Percentiles rank a stretch among this genome's conserved stretches.
These are phyloP conservation scores for Aspergillus funiculosus DNA, from an alignment of 495 filamentous ascomycete genomes.

Conservation along the genomic window DNA sequence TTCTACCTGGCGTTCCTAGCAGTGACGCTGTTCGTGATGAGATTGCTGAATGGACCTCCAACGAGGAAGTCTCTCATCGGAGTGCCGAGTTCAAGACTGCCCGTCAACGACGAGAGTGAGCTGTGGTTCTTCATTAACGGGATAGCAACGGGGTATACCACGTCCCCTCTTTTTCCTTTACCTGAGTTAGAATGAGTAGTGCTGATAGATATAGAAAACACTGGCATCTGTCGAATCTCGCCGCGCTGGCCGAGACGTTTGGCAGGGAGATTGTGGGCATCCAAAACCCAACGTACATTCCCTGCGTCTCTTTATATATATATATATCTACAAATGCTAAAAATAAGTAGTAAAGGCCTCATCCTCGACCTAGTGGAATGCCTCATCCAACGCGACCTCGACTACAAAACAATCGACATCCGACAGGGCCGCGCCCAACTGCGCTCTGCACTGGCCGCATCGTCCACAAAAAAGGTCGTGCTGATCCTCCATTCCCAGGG, in stretches of 20 bases:
- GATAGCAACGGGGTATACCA: constrained; percentile 5
- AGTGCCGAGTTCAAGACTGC: background rate
- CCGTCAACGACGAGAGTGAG: constrained; percentile 1
- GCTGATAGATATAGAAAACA: background rate
- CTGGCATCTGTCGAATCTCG: constrained; percentile 57
- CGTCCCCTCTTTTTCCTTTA: background rate
- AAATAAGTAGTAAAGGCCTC: constrained; percentile 40
- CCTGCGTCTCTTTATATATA: background rate
- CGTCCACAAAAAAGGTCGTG: constrained; percentile 56
- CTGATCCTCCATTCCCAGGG: constrained; percentile 73
- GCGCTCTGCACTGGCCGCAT: constrained; percentile 16
- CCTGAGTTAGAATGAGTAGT: background rate
- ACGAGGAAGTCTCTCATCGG: background rate
- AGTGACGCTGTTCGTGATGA: background rate
- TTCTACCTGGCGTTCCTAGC: constrained; percentile 26
- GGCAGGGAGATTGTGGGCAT: constrained; percentile 62
- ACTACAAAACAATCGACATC: constrained; percentile 58
- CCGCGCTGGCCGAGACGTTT: constrained; percentile 61
- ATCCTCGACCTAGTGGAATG: constrained; percentile 65
- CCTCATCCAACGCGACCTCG: constrained; percentile 62
- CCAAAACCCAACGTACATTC: constrained; percentile 58
- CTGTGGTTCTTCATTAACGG: constrained; percentile 15
- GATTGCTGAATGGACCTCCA: background rate
- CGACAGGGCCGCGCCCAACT: constrained; percentile 30
- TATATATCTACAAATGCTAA: background rate